Evolutionary conservation across 805 yeast species (phyloP).

Genomic region (Wickerhamomyces subpelliculosus): DNA sequence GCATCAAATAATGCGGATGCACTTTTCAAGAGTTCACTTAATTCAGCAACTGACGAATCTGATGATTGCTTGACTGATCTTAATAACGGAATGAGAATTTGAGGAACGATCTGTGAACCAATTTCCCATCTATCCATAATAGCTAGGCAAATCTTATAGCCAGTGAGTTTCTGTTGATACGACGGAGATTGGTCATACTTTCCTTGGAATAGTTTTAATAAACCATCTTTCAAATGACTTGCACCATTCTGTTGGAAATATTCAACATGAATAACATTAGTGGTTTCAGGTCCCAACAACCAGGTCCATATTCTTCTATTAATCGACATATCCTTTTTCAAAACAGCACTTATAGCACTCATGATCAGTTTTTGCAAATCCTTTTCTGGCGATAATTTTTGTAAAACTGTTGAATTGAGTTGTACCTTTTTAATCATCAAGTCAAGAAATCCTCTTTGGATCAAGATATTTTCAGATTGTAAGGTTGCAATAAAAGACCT

Average conservation of each 20-base stretch:
- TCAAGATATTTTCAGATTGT: constrained; percentile 57
- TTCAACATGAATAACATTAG: constrained; percentile 8
- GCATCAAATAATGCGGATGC: constrained; percentile 77
- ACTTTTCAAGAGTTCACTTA: constrained; percentile 44
- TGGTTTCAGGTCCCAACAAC: constrained; percentile 73
- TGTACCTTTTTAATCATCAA: constrained; percentile 62
- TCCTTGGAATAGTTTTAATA: constrained; percentile 41
- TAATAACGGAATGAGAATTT: constrained; percentile 60
- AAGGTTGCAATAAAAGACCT: constrained; percentile 71
- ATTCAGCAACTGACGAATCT: constrained; percentile 17
- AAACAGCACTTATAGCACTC: constrained; percentile 59
- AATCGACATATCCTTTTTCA: constrained; percentile 86
- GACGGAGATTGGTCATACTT: constrained; percentile 15
- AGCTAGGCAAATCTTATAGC: constrained; percentile 60
- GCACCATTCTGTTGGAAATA: constrained; percentile 61
- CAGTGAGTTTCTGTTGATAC: constrained; percentile 34
- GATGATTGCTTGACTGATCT: constrained; percentile 33
- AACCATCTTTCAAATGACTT: constrained; percentile 41
- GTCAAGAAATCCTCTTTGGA: constrained; percentile 87
- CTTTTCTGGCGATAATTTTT: constrained; percentile 34
- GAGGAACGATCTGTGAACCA: constrained; percentile 67
- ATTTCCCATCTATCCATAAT: constrained; percentile 95
- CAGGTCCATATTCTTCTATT: constrained; percentile 92
- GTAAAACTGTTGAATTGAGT: constrained; percentile 52
- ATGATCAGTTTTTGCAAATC: constrained; percentile 57